Conservation (phyloP, 2,329 filamentous ascomycete species). For the Alternaria tenuissima region DNA sequence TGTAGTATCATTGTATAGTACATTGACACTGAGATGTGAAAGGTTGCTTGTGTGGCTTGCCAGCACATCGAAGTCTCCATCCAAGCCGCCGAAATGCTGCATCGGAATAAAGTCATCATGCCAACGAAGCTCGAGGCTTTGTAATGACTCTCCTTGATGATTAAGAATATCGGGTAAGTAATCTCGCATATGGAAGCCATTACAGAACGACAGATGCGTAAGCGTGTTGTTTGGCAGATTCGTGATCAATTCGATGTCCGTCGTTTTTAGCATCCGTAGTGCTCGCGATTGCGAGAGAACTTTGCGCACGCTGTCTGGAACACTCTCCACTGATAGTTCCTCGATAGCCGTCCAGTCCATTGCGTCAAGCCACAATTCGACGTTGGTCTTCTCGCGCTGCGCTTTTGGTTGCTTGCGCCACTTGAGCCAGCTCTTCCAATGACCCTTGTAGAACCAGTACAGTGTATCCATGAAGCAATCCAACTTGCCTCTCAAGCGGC, state of each 20-base stretch:
- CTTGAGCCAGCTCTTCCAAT: constrained; percentile 8
- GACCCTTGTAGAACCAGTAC: background rate
- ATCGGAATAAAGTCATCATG: constrained; percentile 1
- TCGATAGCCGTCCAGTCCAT: constrained; percentile 24
- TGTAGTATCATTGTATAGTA: constrained; percentile 20
- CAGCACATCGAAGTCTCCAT: constrained; percentile 6
- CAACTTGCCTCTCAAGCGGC: background rate
- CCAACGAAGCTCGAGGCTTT: constrained; percentile 12
- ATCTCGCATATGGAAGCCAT: background rate
- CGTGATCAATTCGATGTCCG: constrained; percentile 12
- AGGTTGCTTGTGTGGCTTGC: constrained; percentile 11
- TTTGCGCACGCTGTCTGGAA: background rate
- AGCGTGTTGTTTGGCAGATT: constrained; percentile 15
- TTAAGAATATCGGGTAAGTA: constrained; percentile 8
- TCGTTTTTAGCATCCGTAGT: constrained; percentile 11
- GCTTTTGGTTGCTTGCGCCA: background rate
- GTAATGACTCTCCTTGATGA: constrained; percentile 19
- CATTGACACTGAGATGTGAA: constrained; percentile 20
- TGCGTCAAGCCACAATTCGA: constrained; percentile 23
- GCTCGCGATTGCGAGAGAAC: background rate
- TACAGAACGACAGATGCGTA: constrained; percentile 11
- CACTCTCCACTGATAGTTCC: constrained; percentile 2
- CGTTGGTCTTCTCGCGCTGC: constrained; percentile 15
- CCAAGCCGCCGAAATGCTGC: background rate
- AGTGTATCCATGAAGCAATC: background rate